These are phyloP conservation scores for Talaromyces verruculosus DNA, from an alignment of 2,329 filamentous ascomycete genomes.

Conservation along the genomic window DNA sequence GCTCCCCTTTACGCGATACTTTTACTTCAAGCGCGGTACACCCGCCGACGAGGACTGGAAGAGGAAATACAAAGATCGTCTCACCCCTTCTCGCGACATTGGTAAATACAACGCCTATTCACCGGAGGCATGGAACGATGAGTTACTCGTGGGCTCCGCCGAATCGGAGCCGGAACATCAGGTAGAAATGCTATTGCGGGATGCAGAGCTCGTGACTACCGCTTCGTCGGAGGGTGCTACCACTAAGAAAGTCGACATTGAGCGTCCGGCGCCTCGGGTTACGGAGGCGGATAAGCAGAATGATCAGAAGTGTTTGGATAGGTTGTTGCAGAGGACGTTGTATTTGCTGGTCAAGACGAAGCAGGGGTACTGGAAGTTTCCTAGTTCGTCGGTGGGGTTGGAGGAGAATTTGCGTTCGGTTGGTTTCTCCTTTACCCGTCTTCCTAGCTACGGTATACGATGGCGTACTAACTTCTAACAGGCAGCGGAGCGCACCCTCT, in stretches of 20 bases:
- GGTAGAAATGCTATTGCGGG: slow-evolving; percentile 68
- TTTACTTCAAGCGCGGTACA: slow-evolving; percentile 93
- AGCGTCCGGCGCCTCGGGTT: slow-evolving; percentile 66
- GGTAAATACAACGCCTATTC: slow-evolving; percentile 77
- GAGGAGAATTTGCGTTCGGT: slow-evolving; percentile 83
- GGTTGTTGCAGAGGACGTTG: slow-evolving; percentile 75
- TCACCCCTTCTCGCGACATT: slow-evolving; percentile 78
- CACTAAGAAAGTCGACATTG: slow-evolving; percentile 62
- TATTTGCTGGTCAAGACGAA: slow-evolving; percentile 78
- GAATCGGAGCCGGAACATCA: slow-evolving; percentile 65
- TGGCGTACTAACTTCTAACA: slow-evolving; percentile 40
- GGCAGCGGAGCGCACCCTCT: slow-evolving; percentile 78
- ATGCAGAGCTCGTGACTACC: slow-evolving; percentile 61
- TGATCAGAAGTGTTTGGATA: slow-evolving; percentile 76
- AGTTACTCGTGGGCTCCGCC: slow-evolving; percentile 72
- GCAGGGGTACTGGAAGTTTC: slow-evolving; percentile 77
- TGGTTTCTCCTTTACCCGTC: slow-evolving; percentile 39
- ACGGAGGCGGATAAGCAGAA: slow-evolving; percentile 76
- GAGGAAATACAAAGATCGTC: slow-evolving; percentile 74
- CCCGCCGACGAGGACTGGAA: slow-evolving; percentile 86
- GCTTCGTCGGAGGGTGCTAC: slow-evolving; percentile 41
- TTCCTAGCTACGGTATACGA: background rate
- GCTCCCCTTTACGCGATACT: slow-evolving; percentile 81
- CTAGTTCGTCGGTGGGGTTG: slow-evolving; percentile 65
- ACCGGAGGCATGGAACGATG: slow-evolving; percentile 84